Evolutionary conservation across 306 rosid genomes (phyloP).

Genomic region (Datisca glomerata): DNA sequence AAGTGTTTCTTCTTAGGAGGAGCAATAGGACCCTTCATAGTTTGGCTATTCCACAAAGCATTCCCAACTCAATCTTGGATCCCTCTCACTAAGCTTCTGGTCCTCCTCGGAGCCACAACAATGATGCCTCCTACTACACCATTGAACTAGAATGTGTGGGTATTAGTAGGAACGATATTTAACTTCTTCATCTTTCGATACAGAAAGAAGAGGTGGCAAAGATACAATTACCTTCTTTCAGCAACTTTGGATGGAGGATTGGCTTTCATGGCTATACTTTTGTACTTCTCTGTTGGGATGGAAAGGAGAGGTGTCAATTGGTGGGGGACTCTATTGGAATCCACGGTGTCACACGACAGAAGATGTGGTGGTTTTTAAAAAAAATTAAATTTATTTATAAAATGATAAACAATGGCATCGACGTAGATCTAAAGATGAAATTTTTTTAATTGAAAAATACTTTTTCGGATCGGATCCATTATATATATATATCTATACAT

Average conservation of each 20-base stretch:
- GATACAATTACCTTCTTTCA: slow-evolving; percentile 11
- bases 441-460: too few relatives aligned
- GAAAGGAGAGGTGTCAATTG: slow-evolving; percentile 28
- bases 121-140: slow-evolving; percentile 5
- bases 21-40: slow-evolving; percentile 14
- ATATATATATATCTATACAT: too few relatives aligned
- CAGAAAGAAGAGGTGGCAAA: slow-evolving; percentile 10
- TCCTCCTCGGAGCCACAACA: slow-evolving; percentile 8
- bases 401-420: too few relatives aligned
- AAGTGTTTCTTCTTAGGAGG: slow-evolving; percentile 30
- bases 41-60: slow-evolving; percentile 12
- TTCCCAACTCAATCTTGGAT: slow-evolving; percentile 18
- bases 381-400: too few relatives aligned
- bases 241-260: slow-evolving; percentile 10
- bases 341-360: too few relatives aligned
- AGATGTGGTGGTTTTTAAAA: too few relatives aligned
- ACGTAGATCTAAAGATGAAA: too few relatives aligned
- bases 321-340: too few relatives aligned
- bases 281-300: slow-evolving; percentile 33
- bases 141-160: slow-evolving; percentile 9
- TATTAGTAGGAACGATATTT: slow-evolving; percentile 10
- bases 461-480: too few relatives aligned
- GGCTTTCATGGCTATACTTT: slow-evolving; percentile 48
- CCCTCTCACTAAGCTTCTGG: slow-evolving; percentile 9
- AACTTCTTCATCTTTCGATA: slow-evolving; percentile 5